Conservation (phyloP, 495 filamentous ascomycete species). For the Rusavskia elegans region DNA sequence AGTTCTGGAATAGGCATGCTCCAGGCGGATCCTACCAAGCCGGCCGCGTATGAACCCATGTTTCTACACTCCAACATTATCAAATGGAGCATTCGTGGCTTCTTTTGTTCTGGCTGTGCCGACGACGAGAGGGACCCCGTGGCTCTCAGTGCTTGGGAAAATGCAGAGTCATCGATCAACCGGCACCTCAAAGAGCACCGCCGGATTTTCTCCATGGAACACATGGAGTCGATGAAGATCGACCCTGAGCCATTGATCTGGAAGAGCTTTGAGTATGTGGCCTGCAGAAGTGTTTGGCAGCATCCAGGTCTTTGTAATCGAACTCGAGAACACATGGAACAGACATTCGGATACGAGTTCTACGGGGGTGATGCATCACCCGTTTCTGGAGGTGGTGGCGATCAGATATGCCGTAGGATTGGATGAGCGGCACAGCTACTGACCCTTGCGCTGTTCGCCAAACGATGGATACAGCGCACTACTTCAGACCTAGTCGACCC, state of each 20-base stretch:
- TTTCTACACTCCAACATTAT: conserved; percentile 11
- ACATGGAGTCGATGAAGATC: conserved; percentile 6
- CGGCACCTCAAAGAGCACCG: conserved; percentile 5
- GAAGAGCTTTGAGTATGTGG: conserved; percentile 10
- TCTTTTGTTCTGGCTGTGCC: conserved; percentile 7
- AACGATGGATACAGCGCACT: not conserved
- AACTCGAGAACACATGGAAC: conserved; percentile 6
- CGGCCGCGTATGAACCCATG: conserved; percentile 6
- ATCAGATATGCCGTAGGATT: conserved; percentile 1
- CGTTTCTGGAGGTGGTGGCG: conserved; percentile 3
- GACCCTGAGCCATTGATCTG: conserved; percentile 11
- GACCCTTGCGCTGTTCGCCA: not conserved
- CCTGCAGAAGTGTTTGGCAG: conserved; percentile 10
- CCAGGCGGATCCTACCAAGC: conserved; percentile 8
- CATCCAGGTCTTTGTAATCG: conserved; percentile 4
- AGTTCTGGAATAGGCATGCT: conserved; percentile 8
- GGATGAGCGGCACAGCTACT: not conserved
- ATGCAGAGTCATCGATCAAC: conserved; percentile 4
- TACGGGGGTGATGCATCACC: not conserved
- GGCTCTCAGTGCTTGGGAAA: conserved; percentile 1
- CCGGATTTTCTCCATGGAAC: conserved; percentile 6
- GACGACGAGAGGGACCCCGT: conserved; percentile 2
- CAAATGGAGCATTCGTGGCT: conserved; percentile 10
- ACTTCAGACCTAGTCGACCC: too few relatives aligned
- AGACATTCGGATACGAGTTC: conserved; percentile 7